Evolutionary conservation across 768 basidiomycete genomes (phyloP).

Genomic region (Boletus sp.): DNA sequence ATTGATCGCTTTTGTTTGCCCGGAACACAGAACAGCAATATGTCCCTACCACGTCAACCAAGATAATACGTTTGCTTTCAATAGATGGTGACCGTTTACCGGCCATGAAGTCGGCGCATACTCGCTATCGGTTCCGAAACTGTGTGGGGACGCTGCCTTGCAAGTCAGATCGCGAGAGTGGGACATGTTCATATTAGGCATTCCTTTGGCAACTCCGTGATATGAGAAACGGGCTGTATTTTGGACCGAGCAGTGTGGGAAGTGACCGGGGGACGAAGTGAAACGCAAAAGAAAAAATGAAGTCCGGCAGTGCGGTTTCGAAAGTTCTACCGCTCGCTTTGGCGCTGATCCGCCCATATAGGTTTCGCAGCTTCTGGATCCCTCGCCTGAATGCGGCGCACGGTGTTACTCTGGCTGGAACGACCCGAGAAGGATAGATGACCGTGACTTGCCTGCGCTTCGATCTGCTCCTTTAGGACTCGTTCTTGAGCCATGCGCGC

Average conservation of each 20-base stretch:
- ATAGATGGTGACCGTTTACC: neutral
- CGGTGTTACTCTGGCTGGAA: constrained; percentile 3
- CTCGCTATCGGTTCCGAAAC: neutral
- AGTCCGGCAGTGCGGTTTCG: neutral
- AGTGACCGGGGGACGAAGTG: neutral
- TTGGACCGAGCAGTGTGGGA: neutral
- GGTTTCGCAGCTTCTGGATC: constrained; percentile 33
- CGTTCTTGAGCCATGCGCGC: constrained; percentile 53
- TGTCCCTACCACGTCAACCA: neutral
- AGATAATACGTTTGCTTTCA: neutral
- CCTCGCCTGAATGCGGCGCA: constrained; percentile 14
- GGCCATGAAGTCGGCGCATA: neutral
- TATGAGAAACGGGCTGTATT: neutral
- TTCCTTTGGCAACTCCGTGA: neutral
- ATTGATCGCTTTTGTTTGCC: neutral
- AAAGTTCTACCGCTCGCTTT: constrained; percentile 12
- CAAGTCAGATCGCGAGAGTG: neutral
- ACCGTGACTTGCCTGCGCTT: constrained; percentile 49
- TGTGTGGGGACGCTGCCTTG: neutral
- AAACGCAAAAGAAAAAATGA: neutral
- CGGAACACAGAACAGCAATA: neutral
- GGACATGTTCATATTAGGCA: neutral
- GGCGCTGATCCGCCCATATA: constrained; percentile 31
- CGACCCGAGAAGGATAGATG: neutral
- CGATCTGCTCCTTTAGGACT: constrained; percentile 49